Evolutionary conservation across 768 basidiomycete species (phyloP), one percentile per base, ranked within the genome.

Genomic region (Sporobolomyces roseus): DNA sequence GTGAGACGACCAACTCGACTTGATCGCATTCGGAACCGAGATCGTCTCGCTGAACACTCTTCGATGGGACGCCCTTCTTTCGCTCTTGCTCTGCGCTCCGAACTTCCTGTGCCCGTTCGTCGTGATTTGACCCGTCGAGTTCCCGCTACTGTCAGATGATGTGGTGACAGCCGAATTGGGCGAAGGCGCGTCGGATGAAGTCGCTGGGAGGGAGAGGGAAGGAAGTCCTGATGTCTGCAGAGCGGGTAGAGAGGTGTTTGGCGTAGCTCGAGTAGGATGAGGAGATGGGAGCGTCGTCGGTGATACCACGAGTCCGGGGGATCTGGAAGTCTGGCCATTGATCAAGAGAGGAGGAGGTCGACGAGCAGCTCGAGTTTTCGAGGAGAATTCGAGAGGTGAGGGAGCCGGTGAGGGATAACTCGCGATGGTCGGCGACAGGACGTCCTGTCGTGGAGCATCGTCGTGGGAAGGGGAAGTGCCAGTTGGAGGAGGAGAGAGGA

Each of bases 21-120:
- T 32, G 29, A 51, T 48, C 54, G 38, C 4, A 0, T 13, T 35
- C 21, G 43, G 53, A 13, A 68, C 55, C 29, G 36, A 32, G 25
- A 54, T 62, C 43, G 59, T 65, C 16, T 61, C 64, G 38, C 48
- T 51, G n/a, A 65, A 70, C 21, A 70, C 63, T 9, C 71, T 29
- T 19, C 60, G 19, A 25, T 72, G 71, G 30, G 61, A 63, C 38
- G 71, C 71, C 27, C 66, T 14, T 4, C 71, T 27, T 53, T 72
- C 52, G 36, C 54, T 62, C 32, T 54, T 45, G 38, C 66, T 65
- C 60, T 72, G 71, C 14, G 60, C 55, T 16, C 71, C 71, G 45
- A 72, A 72, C 35, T 30, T 36, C 49, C 19, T 53, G 21, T 12
- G 12, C 27, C n/a, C 23, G 38, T 43, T 25, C 21, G 41, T 25